phyloP scores from a whole-genome alignment of 2,329 filamentous ascomycete species.

The Diaporthe sp. region DNA sequence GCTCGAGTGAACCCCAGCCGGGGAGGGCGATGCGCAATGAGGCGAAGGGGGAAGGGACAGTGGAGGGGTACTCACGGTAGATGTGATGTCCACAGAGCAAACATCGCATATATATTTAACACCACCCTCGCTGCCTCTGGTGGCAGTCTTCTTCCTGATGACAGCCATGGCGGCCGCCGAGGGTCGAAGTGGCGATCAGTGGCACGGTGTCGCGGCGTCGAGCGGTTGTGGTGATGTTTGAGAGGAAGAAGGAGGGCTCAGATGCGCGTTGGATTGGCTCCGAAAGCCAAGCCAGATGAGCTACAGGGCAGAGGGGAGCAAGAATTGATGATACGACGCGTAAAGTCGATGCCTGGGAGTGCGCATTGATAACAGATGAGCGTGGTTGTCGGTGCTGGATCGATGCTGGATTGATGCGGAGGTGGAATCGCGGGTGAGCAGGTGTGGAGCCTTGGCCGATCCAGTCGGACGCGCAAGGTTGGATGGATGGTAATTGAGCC shows the following conservation, averaged over 20 bases:
- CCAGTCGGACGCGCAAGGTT: background rate
- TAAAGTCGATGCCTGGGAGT: conserved; percentile 1
- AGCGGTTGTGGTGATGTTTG: background rate
- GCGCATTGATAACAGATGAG: conserved; percentile 22
- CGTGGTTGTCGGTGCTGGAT: conserved; percentile 4
- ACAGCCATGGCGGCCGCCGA: conserved; percentile 77
- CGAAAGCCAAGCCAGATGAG: background rate
- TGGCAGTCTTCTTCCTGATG: conserved; percentile 94
- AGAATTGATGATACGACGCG: conserved; percentile 24
- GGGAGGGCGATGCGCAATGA: background rate
- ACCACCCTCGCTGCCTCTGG: conserved; percentile 86
- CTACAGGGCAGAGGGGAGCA: background rate
- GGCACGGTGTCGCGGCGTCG: background rate
- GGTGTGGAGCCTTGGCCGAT: conserved; percentile 20
- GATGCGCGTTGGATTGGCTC: background rate
- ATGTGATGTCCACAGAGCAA: conserved; percentile 96
- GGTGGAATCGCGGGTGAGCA: conserved; percentile 30
- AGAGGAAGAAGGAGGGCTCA: background rate
- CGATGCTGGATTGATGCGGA: conserved; percentile 12
- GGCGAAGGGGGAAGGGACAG: background rate
- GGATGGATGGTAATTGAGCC: background rate
- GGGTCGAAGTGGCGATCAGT: conserved; percentile 25
- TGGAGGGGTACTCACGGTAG: conserved; percentile 76
- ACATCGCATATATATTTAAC: conserved; percentile 98
- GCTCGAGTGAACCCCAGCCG: conserved; percentile 1